Conservation (phyloP, 1,139 yeast genomes). For the Kurtzmaniella quercitrusa region DNA sequence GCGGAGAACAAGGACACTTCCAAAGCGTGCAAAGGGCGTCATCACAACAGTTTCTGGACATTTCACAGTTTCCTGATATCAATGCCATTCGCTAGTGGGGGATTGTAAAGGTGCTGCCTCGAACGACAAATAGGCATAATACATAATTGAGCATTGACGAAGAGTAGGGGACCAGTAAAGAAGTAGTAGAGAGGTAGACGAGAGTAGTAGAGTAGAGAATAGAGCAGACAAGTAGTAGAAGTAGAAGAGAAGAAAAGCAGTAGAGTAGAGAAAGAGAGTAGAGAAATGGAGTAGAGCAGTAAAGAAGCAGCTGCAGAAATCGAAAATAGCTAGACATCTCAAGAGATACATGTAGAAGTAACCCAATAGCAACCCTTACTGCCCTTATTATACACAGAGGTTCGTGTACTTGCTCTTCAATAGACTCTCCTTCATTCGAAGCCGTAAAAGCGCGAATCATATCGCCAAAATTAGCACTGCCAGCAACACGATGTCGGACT, state of each 20-base stretch:
- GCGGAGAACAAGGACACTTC: not conserved
- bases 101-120: not conserved
- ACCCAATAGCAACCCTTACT: no score
- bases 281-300: not conserved
- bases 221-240: no score
- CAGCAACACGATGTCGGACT: conserved; percentile 24
- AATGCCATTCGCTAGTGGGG: conserved; percentile 13
- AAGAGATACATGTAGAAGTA: no score
- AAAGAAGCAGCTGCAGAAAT: no score
- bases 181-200: not conserved
- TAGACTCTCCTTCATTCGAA: no score
- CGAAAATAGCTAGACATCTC: no score
- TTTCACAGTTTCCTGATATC: conserved; percentile 28
- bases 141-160: not conserved
- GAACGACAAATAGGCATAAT: no score
- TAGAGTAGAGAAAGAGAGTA: no score
- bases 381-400: no score
- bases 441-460: no score
- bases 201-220: not conserved
- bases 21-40: not conserved
- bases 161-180: not conserved
- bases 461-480: not conserved
- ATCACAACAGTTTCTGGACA: conserved; percentile 22
- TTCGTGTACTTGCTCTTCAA: no score
- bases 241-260: not conserved